These are phyloP conservation scores for Pythium guiyangense DNA, from an alignment of 352 stramenopile species.

Conservation along the genomic window DNA sequence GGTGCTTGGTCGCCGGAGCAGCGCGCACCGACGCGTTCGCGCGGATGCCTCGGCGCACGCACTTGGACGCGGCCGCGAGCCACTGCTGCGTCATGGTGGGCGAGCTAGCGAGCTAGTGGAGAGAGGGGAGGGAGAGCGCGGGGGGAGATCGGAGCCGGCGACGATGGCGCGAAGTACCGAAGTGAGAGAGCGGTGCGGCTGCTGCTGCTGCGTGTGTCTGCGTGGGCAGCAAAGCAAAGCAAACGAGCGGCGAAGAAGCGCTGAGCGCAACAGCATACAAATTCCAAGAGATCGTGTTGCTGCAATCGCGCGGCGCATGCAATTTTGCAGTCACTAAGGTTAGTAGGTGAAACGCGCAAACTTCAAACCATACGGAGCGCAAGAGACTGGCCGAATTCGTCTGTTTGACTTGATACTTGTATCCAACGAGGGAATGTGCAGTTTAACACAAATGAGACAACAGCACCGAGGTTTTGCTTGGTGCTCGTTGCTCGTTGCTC, in stretches of 20 bases:
- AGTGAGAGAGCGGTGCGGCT: not conserved
- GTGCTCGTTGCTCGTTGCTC: too few species aligned
- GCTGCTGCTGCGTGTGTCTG: not conserved
- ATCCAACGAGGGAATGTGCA: not conserved
- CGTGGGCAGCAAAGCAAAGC: not conserved
- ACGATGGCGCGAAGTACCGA: not conserved
- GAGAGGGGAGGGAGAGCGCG: not conserved
- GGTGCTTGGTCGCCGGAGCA: slow-evolving; percentile 1
- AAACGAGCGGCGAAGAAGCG: slow-evolving; percentile 1
- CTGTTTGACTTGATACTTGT: not conserved
- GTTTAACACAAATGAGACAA: not conserved
- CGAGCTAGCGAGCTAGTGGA: not conserved
- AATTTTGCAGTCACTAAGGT: not conserved
- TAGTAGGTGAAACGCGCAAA: not conserved
- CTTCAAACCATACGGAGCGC: not conserved
- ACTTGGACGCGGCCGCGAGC: slow-evolving; percentile 47
- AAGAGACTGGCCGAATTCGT: not conserved
- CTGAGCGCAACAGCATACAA: not conserved
- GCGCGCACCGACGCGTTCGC: slow-evolving; percentile 18
- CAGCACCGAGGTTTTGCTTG: too few species aligned
- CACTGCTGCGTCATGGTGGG: slow-evolving; percentile 52
- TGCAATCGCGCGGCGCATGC: not conserved
- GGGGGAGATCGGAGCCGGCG: not conserved
- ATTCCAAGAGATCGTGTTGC: not conserved
- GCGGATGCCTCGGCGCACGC: slow-evolving; percentile 42